phyloP scores from a whole-genome alignment of 108 stramenopile genomes.

The Poteriospumella lacustris region DNA sequence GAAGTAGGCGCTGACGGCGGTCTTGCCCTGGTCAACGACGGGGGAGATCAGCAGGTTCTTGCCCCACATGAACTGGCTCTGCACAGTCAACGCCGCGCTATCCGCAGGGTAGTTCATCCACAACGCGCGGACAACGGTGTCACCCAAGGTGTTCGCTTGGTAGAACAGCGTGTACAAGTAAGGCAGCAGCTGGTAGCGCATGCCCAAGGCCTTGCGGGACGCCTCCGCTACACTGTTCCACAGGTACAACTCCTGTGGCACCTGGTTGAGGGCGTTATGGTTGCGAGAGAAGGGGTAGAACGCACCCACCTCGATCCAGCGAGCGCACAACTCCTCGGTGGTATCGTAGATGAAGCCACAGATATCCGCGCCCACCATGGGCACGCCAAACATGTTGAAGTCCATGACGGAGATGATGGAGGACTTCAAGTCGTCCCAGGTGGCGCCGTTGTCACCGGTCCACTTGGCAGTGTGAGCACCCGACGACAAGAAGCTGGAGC shows the following conservation, averaged over 20 bases:
- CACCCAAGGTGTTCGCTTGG: conserved; percentile 4
- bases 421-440: conserved; percentile 41
- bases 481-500: conserved; percentile 32
- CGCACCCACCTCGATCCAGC: conserved; percentile 38
- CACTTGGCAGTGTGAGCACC: conserved; percentile 37
- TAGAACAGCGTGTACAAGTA: conserved; percentile 37
- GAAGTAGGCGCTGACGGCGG: conserved; percentile 37
- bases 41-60: conserved; percentile 32
- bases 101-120: conserved; percentile 31
- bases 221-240: conserved; percentile 14
- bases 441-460: conserved; percentile 47
- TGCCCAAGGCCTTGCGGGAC: conserved; percentile 2
- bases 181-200: conserved; percentile 38
- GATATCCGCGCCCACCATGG: conserved; percentile 43
- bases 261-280: conserved; percentile 30
- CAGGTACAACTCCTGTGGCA: conserved; percentile 35
- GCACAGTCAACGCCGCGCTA: not conserved
- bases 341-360: conserved; percentile 41
- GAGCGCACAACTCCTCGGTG: conserved; percentile 43
- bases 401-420: conserved; percentile 27
- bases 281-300: conserved; percentile 39
- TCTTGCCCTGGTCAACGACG: conserved; percentile 32
- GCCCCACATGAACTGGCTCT: conserved; percentile 35
- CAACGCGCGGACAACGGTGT: conserved; percentile 20
- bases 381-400: conserved; percentile 36